Evolutionary conservation across 768 basidiomycete species (phyloP), one percentile per base, ranked within the genome.

Genomic region (Pulveroboletus sp.): DNA sequence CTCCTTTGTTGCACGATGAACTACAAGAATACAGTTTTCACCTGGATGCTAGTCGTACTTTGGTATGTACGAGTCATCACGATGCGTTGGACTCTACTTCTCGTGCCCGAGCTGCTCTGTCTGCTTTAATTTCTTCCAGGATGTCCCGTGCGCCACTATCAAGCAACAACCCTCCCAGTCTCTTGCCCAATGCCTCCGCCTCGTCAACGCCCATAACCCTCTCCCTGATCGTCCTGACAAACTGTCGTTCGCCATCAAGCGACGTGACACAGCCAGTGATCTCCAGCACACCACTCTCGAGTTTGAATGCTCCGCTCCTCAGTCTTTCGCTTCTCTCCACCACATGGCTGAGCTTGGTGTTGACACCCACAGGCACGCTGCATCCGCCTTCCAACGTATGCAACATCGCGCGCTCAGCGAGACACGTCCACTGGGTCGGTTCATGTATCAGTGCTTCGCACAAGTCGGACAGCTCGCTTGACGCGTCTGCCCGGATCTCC

Each of bases 371-470:
- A 3, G 95, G 95, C 0, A 99, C 94, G 54, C 90, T 93, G 71
- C 96, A 99, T 24, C 96, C 96, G 27, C 96, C 96, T 69, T 98
- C 96, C 46, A 98, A 75, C 21, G 86, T 84, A n/a, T 86, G 76
- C 55, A 98, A 73, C 68, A 89, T 86, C 1, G 86, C 89, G 13
- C 96, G 81, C 69, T 99, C 96, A 2, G 93, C 92, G 24, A 78
- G 71, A 60, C 86, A 90, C 47, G 63, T 71, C 84, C 84, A 91
- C 41, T 82, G 76, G 0, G 92, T 93, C 64, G 78, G 74, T 71
- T 82, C 80, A 64, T 96, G 89, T 1, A 81, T 89, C 41, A 93
- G 66, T 24, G 73, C 74, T 31, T 76, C 70, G 64, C 93, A 84
- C 28, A 94, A 68, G 46, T 78, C 78, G 24, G 78, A 69, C 8